phyloP scores from a whole-genome alignment of 73 alveolate genomes.

The Tetrahymena borealis region DNA sequence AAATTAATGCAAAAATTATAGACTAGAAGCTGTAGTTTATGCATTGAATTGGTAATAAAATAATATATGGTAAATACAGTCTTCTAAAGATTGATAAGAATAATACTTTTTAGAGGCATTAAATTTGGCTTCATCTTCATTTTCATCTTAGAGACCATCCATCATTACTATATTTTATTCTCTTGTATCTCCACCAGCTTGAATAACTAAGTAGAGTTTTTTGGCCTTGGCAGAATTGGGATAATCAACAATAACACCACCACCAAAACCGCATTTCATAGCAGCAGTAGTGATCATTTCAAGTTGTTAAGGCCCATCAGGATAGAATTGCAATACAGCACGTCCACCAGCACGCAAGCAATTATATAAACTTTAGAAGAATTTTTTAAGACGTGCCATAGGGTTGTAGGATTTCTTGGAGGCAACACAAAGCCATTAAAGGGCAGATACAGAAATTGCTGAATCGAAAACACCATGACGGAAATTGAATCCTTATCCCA shows the following conservation, averaged over 20 bases:
- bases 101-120: neutral
- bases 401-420: slow-evolving; percentile 83
- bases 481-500: slow-evolving; percentile 93
- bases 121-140: slow-evolving; percentile 16
- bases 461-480: slow-evolving; percentile 93
- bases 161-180: slow-evolving; percentile 23
- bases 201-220: slow-evolving; percentile 75
- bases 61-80: neutral
- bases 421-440: slow-evolving; percentile 93
- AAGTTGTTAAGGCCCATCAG: slow-evolving; percentile 85
- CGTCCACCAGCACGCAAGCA: slow-evolving; percentile 84
- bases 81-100: neutral
- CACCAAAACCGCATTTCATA: slow-evolving; percentile 90
- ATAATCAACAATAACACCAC: slow-evolving; percentile 93
- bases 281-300: slow-evolving; percentile 89
- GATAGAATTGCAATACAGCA: slow-evolving; percentile 90
- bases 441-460: slow-evolving; percentile 90
- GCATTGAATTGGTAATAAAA: too few relatives aligned
- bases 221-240: slow-evolving; percentile 92
- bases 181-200: slow-evolving; percentile 26
- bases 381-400: slow-evolving; percentile 65
- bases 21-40: neutral
- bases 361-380: slow-evolving; percentile 78
- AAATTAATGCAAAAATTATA: neutral
- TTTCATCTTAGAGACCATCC: slow-evolving; percentile 27